Conservation (phyloP, 352 stramenopile genomes). For the Halophytophthora batemanensis region DNA sequence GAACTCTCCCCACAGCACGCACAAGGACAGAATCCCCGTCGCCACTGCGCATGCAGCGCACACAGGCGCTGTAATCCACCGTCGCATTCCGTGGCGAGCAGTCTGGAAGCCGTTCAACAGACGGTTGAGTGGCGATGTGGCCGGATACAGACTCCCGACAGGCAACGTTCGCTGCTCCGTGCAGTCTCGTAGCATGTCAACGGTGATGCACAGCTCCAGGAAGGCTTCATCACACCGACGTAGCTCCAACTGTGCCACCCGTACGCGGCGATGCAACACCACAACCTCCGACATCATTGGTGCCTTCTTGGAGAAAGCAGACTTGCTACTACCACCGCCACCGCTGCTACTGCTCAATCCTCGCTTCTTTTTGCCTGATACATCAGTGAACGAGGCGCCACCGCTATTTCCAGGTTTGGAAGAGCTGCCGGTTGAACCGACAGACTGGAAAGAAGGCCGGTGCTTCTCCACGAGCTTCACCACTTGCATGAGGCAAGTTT, state of each 20-base stretch:
- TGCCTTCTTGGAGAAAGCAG: slow-evolving; percentile 11
- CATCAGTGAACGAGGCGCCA: slow-evolving; percentile 7
- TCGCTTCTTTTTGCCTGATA: slow-evolving; percentile 19
- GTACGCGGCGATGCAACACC: slow-evolving; percentile 46
- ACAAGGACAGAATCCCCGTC: slow-evolving; percentile 34
- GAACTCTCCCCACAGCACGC: slow-evolving; percentile 66
- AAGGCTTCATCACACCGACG: slow-evolving; percentile 57
- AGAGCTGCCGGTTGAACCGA: not conserved
- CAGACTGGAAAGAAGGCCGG: slow-evolving; percentile 15
- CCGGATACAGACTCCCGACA: slow-evolving; percentile 37
- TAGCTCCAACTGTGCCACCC: slow-evolving; percentile 33
- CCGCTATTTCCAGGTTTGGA: slow-evolving; percentile 3
- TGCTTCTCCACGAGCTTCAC: slow-evolving; percentile 27
- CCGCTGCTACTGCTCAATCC: slow-evolving; percentile 5
- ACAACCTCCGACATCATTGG: slow-evolving; percentile 46
- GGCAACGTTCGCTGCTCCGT: slow-evolving; percentile 20
- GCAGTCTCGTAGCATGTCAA: slow-evolving; percentile 31
- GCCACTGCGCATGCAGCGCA: slow-evolving; percentile 25
- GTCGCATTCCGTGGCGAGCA: slow-evolving; percentile 16
- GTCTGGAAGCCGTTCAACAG: slow-evolving; percentile 24
- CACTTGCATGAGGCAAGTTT: slow-evolving; percentile 41
- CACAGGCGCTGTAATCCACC: slow-evolving; percentile 26
- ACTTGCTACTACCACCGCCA: not conserved
- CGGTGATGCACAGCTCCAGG: slow-evolving; percentile 50
- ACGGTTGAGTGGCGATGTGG: slow-evolving; percentile 29